Base-by-base conservation (phyloP, 1,284 basidiomycete genomes). In the Heimioporus retisporus region DNA sequence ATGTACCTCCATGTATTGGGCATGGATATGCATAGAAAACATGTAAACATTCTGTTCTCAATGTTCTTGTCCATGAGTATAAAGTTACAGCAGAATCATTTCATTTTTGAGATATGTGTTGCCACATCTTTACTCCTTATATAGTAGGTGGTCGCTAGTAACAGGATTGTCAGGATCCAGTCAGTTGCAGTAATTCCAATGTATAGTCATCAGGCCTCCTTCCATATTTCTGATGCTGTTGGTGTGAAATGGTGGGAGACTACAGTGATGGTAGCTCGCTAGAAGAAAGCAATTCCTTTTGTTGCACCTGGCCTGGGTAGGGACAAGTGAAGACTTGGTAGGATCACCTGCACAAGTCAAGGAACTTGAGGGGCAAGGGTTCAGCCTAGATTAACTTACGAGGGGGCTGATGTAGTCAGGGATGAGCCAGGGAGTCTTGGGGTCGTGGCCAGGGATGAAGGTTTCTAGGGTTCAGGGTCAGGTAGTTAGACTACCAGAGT, bases 21-120 rank as follows among this genome's bases (percentile, higher is more conserved):
- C 66, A 70, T 70, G 25, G 62, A 70, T 7, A 71, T 61, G 0
- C 14, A 14, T 5, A 70, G 55, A 25, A 70, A 70, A 4, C 69
- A 70, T 1, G 55, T 40, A 2, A 69, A 68, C 2, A 68, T 25
- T 2, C 61, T n/a, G 3, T 68, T 40, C 3, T 43, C 25, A 7
- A 68, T 65, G 31, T 60, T 46, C 1, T 21, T 11, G 7, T 60
- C 65, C 1, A 68, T 68, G 0, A 68, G n/a, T 2, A 63, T 35
- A 0, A 69, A 50, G 56, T 68, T 54, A 13, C 25, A 6, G 5
- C 13, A 8, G 2, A 31, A 54, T 2, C 16, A 8, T n/a, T 61
- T 68, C 59, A 69, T 69, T 19, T 69, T 69, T 1, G 51, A 16
- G 1, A 68, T 65, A 28, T 68, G 64, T 0, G 8, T 46, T 1